Evolutionary conservation across 805 yeast genomes (phyloP), one percentile per base, ranked within the genome.

Genomic region (Zygotorulaspora danielsina): DNA sequence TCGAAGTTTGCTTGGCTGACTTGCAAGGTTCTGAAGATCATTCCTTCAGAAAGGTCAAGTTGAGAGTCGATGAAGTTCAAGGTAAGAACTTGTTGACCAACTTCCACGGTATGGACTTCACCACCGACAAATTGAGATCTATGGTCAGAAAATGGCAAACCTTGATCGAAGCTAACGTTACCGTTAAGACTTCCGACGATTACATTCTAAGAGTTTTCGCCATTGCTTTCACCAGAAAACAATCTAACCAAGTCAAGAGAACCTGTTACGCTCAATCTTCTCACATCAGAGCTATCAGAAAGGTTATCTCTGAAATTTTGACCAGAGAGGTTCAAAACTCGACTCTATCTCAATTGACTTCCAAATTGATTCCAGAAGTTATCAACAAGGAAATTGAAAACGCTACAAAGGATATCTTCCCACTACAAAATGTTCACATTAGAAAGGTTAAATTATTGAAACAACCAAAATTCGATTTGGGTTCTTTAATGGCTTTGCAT

Each of bases 121-220:
- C 97, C 66, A 78, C 95, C 56, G 97, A 89, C 78, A 90, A 90
- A 79, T 78, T 90, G 69, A 86, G 95, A 78, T 89, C 97, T 45
- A 79, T 90, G 71, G 97, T 89, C 54, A 87, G 97, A 82, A 89
- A 90, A 75, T 90, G 97, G 97, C 97, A 89, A 79, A 81, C 96
- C 55, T 78, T 90, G 72, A 94, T 89, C 61, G 97, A 89, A 79
- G 94, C 95, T 66, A 86, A 87, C 71, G 97, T 89, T 63, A 88
- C 97, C 61, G 97, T 88, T 66, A 89, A 89, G 84, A 89, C 97
- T 66, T 69, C 96, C 57, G 97, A 89, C 69, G 97, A 90, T 72
- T 89, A 89, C 85, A 86, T 85, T 65, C 78, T 90, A 70, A 87
- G 97, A 76, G 78, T 89, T 58, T 89, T 89, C 71, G 93, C 90